Evolutionary conservation across 345 rosid genomes (phyloP).

Genomic region (Dipteronia dyeriana): DNA sequence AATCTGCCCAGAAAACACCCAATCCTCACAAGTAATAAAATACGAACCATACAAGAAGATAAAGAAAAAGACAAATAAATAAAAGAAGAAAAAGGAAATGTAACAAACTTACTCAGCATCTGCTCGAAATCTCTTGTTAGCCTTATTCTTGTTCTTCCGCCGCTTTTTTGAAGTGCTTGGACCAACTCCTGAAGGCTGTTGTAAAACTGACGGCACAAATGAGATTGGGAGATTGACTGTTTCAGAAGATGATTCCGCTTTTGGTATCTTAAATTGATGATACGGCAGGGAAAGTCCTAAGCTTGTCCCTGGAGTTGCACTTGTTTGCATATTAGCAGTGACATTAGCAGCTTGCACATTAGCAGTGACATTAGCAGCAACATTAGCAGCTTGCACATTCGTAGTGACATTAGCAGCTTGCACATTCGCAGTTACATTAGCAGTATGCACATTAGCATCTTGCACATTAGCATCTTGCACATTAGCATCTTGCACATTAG

Average conservation of each 20-base stretch:
- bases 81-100: background rate
- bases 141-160: conserved; percentile 27
- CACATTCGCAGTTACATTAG: background rate
- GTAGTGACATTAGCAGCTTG: background rate
- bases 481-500: background rate
- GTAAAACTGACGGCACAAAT: conserved; percentile 18
- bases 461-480: background rate
- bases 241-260: conserved; percentile 13
- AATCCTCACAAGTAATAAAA: background rate
- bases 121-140: conserved; percentile 23
- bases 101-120: conserved; percentile 20
- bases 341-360: background rate
- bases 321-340: background rate
- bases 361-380: background rate
- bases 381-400: background rate
- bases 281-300: background rate
- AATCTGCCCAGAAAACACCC: background rate
- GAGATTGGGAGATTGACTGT: conserved; percentile 26
- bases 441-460: background rate
- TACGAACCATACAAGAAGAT: background rate
- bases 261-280: conserved; percentile 21
- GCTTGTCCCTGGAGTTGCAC: conserved; percentile 3
- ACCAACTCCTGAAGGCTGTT: conserved; percentile 11
- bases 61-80: background rate
- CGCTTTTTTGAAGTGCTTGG: conserved; percentile 22